Conservation (phyloP, 768 basidiomycete genomes). For the Lentinus brumalis region DNA sequence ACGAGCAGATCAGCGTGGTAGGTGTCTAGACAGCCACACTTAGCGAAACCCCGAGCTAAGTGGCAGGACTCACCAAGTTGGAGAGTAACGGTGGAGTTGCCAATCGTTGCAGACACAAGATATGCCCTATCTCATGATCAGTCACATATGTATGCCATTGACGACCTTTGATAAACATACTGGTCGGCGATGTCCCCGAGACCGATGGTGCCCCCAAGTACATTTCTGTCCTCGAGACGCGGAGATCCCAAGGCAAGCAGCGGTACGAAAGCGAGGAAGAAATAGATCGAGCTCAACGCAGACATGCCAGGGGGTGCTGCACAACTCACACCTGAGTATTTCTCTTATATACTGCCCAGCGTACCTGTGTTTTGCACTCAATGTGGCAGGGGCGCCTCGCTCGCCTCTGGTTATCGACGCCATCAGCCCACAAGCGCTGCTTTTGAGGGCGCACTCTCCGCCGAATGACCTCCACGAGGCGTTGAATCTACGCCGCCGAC, state of each 20-base stretch:
- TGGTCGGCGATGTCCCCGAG: slow-evolving; percentile 68
- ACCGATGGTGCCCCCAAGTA: slow-evolving; percentile 39
- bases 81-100: slow-evolving; percentile 52
- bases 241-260: neutral
- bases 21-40: slow-evolving; percentile 50
- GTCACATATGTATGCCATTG: neutral
- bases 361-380: neutral
- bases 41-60: too few species aligned
- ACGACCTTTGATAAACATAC: slow-evolving; percentile 41
- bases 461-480: neutral
- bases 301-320: slow-evolving; percentile 15
- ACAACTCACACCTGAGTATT: too few species aligned
- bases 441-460: neutral
- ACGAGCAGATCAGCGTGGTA: slow-evolving; percentile 83
- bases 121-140: slow-evolving; percentile 28
- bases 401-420: neutral
- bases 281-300: slow-evolving; percentile 17
- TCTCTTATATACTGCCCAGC: too few species aligned
- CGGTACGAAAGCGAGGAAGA: neutral
- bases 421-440: neutral
- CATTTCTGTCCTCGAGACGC: slow-evolving; percentile 6
- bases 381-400: neutral
- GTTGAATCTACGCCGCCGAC: too few species aligned
- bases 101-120: slow-evolving; percentile 62
- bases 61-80: slow-evolving; percentile 55